Conservation (phyloP, 1,284 basidiomycete species). For the Ceratobasidium papillatum region DNA sequence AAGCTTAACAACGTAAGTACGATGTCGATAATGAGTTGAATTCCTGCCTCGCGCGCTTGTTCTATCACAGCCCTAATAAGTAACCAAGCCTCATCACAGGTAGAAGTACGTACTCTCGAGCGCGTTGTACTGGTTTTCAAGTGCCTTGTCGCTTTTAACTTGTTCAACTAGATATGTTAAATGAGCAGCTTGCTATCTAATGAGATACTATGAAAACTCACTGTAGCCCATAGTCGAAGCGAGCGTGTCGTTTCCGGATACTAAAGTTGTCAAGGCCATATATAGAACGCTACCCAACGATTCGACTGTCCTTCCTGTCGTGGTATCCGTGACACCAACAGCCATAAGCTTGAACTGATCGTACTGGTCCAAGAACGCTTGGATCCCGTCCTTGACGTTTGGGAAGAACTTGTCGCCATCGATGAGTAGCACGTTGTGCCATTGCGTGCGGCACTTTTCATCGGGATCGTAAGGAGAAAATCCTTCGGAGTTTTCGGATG, state of each 20-base stretch:
- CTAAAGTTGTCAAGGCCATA: conserved; percentile 19
- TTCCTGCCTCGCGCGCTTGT: conserved; percentile 29
- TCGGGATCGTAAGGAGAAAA: conserved; percentile 36
- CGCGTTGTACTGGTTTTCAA: conserved; percentile 19
- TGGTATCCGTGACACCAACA: background rate
- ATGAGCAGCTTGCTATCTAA: background rate
- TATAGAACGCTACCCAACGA: background rate
- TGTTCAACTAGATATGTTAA: conserved; percentile 5
- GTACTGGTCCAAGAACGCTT: conserved; percentile 32
- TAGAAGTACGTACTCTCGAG: conserved; percentile 15
- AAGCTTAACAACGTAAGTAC: conserved; percentile 28
- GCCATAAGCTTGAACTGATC: conserved; percentile 29
- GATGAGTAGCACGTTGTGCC: conserved; percentile 28
- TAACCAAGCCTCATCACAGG: background rate
- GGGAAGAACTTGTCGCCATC: conserved; percentile 37
- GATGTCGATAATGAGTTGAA: conserved; percentile 24
- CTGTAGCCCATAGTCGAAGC: conserved; percentile 33
- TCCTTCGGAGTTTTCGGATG: conserved; percentile 13
- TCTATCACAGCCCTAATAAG: background rate
- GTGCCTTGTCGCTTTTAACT: conserved; percentile 23
- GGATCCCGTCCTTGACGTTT: conserved; percentile 35
- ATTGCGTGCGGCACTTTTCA: conserved; percentile 20
- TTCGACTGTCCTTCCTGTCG: conserved; percentile 15
- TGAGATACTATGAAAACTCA: background rate
- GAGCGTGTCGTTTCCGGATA: conserved; percentile 31